A percentile compares a stretch with the other conserved stretches of the same genome.
These are phyloP conservation scores for Hymenoscyphus linearis DNA, from an alignment of 2,329 filamentous ascomycete genomes.

Conservation along the genomic window DNA sequence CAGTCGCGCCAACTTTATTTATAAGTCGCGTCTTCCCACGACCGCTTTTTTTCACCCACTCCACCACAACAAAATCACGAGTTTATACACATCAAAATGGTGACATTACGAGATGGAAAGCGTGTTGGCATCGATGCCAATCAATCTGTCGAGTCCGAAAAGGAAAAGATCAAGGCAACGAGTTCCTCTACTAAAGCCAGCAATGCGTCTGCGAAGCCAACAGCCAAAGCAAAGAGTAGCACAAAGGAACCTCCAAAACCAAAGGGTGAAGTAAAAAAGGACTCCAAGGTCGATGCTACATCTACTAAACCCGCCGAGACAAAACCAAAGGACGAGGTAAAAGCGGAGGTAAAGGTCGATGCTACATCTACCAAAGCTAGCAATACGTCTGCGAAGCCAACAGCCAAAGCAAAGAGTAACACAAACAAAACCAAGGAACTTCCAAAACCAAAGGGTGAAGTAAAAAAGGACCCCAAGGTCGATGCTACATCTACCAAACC, in stretches of 20 bases:
- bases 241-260: background rate
- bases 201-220: background rate
- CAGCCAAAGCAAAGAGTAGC: background rate
- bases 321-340: too few relatives aligned
- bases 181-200: background rate
- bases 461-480: background rate
- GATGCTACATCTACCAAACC: background rate
- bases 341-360: background rate
- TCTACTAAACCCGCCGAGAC: background rate
- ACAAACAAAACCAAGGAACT: background rate
- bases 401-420: background rate
- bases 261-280: too few relatives aligned
- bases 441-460: background rate
- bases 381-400: background rate
- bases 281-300: background rate
- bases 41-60: background rate
- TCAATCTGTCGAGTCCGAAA: background rate
- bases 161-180: background rate
- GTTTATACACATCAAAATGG: background rate
- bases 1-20: too few relatives aligned
- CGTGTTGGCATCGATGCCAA: background rate
- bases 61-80: background rate
- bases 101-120: background rate
- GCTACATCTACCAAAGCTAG: background rate
- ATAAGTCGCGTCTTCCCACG: background rate